phyloP scores from a whole-genome alignment of 1,139 yeast species.

The Saccharomycopsis hybrid region DNA sequence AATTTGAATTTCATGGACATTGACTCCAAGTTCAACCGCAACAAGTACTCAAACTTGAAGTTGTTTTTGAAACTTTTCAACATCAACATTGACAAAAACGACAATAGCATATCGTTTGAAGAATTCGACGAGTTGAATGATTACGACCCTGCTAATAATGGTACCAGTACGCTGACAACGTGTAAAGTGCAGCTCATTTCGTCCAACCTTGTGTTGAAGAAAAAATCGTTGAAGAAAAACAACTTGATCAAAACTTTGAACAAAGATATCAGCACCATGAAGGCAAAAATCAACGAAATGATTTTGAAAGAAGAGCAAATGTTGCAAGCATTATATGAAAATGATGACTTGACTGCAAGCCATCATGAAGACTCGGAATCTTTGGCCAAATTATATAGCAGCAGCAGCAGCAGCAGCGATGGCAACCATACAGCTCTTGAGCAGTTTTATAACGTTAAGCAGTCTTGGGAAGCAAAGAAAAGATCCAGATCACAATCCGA shows the following conservation, averaged over 20 bases:
- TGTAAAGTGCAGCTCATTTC: constrained; percentile 19
- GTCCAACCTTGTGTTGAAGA: constrained; percentile 18
- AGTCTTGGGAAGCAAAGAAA: no score
- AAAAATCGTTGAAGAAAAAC: constrained; percentile 20
- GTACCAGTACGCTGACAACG: not conserved
- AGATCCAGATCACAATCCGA: no score
- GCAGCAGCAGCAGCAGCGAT: not conserved
- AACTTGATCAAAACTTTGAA: constrained; percentile 17
- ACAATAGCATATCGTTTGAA: not conserved
- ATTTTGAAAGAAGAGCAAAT: constrained; percentile 16
- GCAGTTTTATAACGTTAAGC: no score
- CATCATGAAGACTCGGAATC: not conserved
- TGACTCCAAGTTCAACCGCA: not conserved
- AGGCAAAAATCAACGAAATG: constrained; percentile 14
- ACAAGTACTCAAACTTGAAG: constrained; percentile 2
- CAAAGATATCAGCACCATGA: constrained; percentile 15
- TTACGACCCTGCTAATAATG: not conserved
- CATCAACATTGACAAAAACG: not conserved
- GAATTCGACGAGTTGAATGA: not conserved
- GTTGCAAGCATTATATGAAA: not conserved
- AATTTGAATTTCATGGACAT: not conserved
- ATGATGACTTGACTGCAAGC: not conserved
- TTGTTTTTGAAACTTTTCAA: constrained; percentile 14
- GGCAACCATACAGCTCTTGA: not conserved
- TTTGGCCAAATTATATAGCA: not conserved